Evolutionary conservation across 2,329 filamentous ascomycete species (phyloP).

Genomic region (Daldinia sp.): DNA sequence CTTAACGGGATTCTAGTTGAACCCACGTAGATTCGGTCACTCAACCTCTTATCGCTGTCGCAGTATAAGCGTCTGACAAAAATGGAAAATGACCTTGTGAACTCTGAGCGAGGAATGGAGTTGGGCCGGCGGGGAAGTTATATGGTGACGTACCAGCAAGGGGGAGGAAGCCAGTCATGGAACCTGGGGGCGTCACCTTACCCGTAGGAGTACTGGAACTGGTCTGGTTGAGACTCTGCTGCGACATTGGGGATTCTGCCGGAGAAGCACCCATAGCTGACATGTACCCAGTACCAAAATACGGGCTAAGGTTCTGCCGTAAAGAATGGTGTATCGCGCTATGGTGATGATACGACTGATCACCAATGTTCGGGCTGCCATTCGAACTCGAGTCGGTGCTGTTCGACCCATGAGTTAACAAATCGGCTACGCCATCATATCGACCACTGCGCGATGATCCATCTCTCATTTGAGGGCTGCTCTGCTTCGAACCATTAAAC

Average conservation of each 20-base stretch:
- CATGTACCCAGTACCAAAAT: conserved; percentile 47
- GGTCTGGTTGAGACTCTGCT: conserved; percentile 46
- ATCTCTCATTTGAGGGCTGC: conserved; percentile 59
- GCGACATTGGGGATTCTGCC: conserved; percentile 46
- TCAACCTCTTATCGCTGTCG: conserved; percentile 58
- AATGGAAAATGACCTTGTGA: conserved; percentile 59
- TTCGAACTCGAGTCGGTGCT: conserved; percentile 50
- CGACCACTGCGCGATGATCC: conserved; percentile 55
- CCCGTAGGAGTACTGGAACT: conserved; percentile 48
- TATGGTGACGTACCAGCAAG: conserved; percentile 52
- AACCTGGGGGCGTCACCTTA: conserved; percentile 55
- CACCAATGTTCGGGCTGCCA: conserved; percentile 50
- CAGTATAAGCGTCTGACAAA: conserved; percentile 57
- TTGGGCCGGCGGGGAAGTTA: conserved; percentile 31
- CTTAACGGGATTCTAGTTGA: background rate
- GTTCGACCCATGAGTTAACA: conserved; percentile 45
- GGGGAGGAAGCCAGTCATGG: conserved; percentile 55
- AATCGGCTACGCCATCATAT: conserved; percentile 54
- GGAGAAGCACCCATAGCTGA: conserved; percentile 47
- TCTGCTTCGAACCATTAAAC: conserved; percentile 69
- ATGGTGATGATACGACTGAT: conserved; percentile 44
- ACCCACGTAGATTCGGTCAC: background rate
- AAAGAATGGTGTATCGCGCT: conserved; percentile 56
- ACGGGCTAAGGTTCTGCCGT: conserved; percentile 48
- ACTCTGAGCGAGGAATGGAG: conserved; percentile 49